A percentile compares a stretch with the other conserved stretches of the same genome.
Evolutionary conservation across 2,329 filamentous ascomycete species (phyloP).

Genomic region (Xenosphaeropsis pyriputrescens): DNA sequence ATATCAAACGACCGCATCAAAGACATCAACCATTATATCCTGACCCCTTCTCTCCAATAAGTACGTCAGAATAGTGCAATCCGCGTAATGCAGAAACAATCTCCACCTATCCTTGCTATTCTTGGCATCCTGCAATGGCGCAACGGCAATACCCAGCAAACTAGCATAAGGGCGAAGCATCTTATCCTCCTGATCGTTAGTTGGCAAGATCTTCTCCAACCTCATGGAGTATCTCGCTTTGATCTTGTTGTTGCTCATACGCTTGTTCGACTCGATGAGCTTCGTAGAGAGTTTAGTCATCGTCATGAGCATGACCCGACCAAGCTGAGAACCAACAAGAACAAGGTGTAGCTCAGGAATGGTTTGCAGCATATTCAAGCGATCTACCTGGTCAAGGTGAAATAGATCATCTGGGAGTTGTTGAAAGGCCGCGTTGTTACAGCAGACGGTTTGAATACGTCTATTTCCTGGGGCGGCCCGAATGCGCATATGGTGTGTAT

Average conservation of each 20-base stretch:
- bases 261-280: background rate
- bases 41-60: constrained; percentile 28
- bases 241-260: constrained; percentile 2
- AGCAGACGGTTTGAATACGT: constrained; percentile 9
- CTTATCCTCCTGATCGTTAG: constrained; percentile 9
- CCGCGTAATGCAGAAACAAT: constrained; percentile 56
- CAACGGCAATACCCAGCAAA: constrained; percentile 53
- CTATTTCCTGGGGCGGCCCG: constrained; percentile 3
- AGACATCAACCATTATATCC: constrained; percentile 11
- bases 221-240: constrained; percentile 13
- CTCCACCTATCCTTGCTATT: constrained; percentile 37
- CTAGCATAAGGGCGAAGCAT: constrained; percentile 26
- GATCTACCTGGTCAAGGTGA: constrained; percentile 19
- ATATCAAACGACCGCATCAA: background rate
- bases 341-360: constrained; percentile 60
- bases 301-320: constrained; percentile 46
- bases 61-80: constrained; percentile 57
- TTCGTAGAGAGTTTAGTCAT: constrained; percentile 32
- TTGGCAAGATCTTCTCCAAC: constrained; percentile 36
- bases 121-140: constrained; percentile 36
- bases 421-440: constrained; percentile 1
- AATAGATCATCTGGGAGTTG: too few relatives aligned
- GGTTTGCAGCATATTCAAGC: constrained; percentile 46
- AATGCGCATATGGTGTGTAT: constrained; percentile 5
- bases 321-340: constrained; percentile 50